These are phyloP conservation scores for Podila horticola DNA, from an alignment of 192 early-diverging fungal species.

Conservation along the genomic window DNA sequence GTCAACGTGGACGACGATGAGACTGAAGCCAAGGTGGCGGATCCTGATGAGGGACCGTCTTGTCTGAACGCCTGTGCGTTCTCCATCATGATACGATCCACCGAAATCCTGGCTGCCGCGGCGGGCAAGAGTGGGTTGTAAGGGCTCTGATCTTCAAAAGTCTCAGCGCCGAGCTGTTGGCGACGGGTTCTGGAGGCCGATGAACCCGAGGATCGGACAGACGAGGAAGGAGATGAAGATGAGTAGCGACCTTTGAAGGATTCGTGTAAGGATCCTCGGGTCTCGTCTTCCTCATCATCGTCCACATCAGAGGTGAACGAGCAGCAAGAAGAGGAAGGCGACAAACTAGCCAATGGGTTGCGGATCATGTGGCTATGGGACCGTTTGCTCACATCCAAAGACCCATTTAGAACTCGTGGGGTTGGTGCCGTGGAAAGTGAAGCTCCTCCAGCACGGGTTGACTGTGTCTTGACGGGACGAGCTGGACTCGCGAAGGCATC, in stretches of 20 bases:
- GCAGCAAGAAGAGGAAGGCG: constrained; percentile 31
- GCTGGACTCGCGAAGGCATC: not conserved
- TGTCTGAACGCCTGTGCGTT: not conserved
- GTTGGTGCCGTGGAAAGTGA: constrained; percentile 3
- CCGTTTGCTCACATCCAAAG: not conserved
- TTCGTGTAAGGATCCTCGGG: too few species aligned
- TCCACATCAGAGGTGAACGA: constrained; percentile 7
- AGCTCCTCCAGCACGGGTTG: not conserved
- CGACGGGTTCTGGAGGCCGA: not conserved
- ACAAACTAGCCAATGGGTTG: constrained; percentile 14
- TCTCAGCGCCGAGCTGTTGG: not conserved
- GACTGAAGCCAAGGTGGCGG: constrained; percentile 4
- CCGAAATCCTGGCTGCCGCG: constrained; percentile 31
- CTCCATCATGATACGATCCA: constrained; percentile 24
- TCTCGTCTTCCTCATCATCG: not conserved
- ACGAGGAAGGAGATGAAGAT: too few species aligned
- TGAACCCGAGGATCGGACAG: not conserved
- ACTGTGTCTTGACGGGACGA: not conserved
- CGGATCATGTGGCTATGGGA: not conserved
- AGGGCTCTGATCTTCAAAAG: not conserved
- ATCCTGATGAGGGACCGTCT: not conserved
- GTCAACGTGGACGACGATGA: constrained; percentile 6
- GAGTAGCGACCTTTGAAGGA: too few species aligned
- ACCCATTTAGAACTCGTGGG: constrained; percentile 4
- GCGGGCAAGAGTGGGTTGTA: constrained; percentile 28